Evolutionary conservation across 148 eudicot genomes (phyloP).

Genomic region (Nyssa sinensis): DNA sequence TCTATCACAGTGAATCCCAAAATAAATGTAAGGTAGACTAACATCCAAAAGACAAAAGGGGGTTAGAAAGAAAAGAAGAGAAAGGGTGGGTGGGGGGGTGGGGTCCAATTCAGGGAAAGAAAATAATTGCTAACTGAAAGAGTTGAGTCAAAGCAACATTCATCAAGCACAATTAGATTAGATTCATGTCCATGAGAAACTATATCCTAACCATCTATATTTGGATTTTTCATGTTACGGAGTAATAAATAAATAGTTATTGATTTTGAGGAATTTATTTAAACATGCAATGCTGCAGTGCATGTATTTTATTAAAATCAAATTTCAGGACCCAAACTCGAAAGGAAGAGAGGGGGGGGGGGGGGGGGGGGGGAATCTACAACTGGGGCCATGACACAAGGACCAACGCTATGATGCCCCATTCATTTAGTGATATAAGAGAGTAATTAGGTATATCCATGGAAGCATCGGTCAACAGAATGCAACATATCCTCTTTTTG

Average conservation of each 20-base stretch:
- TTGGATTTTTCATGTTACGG: not conserved
- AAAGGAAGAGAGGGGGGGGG: no score
- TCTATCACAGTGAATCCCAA: slow-evolving; percentile 29
- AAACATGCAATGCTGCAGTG: not conserved
- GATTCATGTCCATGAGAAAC: not conserved
- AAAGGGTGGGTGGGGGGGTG: no score
- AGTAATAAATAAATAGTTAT: not conserved
- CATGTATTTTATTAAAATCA: not conserved
- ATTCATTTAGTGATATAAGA: not conserved
- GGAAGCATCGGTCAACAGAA: not conserved
- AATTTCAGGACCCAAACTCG: not conserved
- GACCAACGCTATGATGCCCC: not conserved
- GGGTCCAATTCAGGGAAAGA: not conserved
- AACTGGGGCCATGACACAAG: not conserved
- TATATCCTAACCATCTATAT: not conserved
- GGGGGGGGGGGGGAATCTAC: no score
- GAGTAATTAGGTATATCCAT: not conserved
- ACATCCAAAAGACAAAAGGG: no score
- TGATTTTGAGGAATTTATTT: not conserved
- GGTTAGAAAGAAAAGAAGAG: not conserved
- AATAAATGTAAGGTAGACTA: not conserved
- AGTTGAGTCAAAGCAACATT: not conserved
- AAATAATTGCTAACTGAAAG: not conserved
- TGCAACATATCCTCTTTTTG: not conserved
- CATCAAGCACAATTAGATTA: not conserved